Evolutionary conservation across 2,329 filamentous ascomycete genomes (phyloP), one percentile per base, ranked within the genome.

Genomic region (Tolypocladium nubicola): DNA sequence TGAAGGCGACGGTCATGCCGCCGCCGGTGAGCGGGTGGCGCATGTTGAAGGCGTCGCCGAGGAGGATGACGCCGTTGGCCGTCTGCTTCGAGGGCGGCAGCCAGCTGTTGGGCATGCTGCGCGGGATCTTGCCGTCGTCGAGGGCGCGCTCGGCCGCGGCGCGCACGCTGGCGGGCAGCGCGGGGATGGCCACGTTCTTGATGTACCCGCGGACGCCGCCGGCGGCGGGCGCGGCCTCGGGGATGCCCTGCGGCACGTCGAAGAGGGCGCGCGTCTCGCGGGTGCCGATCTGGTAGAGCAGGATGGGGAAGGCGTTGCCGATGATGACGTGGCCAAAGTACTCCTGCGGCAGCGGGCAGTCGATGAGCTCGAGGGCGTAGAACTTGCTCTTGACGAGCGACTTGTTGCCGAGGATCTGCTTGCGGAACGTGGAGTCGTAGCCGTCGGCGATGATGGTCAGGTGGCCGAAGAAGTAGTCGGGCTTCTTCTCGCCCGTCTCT

Each of bases 1-100:
- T 96, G 72, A 99, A 88, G 1, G 90, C 94, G 1, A 97, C 94
- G 0, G 93, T 97, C 94, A 99, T 99, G 65, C 94, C 94, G 63
- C 94, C 94, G 56, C 94, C 94, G 0, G 94, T 99, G 14, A 99
- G 80, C 1, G 94, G 94, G 74, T 99, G 94, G n/a, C 94, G 89
- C 94, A 99, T 99, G 77, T 99, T 99, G 80, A 96, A 87, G 16
- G 94, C 93, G 70, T 99, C 94, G 59, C 94, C 94, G 10, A 97
- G 80, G 40, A 99, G 77, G 53, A 96, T 79, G 59, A 96, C 81
- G 68, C 89, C 88, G 52, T 72, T 73, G 50, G 67, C 59, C 4
- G 66, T 66, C 59, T 88, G 88, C 50, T 73, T 75, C 0, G 84
- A 81, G 0, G 94, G 84, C 6, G 94, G 92, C 2, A 99, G 83